Evolutionary conservation across 1,284 basidiomycete species (phyloP).

Genomic region (Trichosporon inkin): DNA sequence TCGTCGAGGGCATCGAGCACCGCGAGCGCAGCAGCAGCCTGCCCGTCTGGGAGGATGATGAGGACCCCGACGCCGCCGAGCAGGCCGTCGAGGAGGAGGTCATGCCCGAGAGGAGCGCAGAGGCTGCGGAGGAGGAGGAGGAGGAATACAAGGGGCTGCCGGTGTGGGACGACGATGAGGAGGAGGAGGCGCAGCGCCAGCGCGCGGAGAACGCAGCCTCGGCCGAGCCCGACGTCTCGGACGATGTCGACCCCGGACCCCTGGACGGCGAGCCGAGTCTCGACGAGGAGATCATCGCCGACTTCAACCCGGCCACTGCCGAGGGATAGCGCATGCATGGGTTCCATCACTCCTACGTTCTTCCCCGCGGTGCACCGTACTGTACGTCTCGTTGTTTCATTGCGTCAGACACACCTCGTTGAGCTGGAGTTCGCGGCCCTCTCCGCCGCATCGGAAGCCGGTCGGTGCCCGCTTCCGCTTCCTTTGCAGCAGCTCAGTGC

Average conservation of each 20-base stretch:
- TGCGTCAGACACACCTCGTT: not conserved
- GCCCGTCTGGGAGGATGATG: constrained; percentile 15
- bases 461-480: not conserved
- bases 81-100: not conserved
- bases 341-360: not conserved
- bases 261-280: not conserved
- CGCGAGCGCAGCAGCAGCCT: not conserved
- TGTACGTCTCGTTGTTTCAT: not conserved
- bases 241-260: not conserved
- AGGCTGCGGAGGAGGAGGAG: constrained; percentile 33
- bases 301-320: not conserved
- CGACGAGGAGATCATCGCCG: not conserved
- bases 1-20: constrained; percentile 12
- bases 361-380: not conserved
- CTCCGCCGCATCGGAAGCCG: too few species aligned
- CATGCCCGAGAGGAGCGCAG: not conserved
- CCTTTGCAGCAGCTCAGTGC: not conserved
- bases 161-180: constrained; percentile 41
- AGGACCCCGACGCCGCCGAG: constrained; percentile 2
- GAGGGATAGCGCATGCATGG: not conserved
- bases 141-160: constrained; percentile 44
- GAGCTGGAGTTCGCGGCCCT: too few species aligned
- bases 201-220: constrained; percentile 7
- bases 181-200: constrained; percentile 4
- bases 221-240: not conserved